Conservation (phyloP, 225 moss, liverwort and hornwort species). For the Takakia lepidozioides region DNA sequence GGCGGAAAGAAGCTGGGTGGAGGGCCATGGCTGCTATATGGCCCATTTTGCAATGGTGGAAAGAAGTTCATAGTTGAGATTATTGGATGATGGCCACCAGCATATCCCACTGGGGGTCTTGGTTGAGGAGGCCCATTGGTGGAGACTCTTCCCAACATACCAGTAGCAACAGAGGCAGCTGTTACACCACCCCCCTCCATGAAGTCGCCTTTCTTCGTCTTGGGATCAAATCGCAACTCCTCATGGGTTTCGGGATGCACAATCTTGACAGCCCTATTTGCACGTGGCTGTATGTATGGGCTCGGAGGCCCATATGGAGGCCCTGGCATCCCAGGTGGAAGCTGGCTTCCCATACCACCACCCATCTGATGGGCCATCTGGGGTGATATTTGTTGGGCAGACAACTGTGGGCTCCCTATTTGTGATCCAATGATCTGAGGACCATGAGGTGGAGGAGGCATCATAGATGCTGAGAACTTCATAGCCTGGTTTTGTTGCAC, state of each 20-base stretch:
- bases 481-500: conserved; percentile 60
- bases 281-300: conserved; percentile 42
- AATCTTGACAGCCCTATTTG: conserved; percentile 76
- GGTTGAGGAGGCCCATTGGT: conserved; percentile 67
- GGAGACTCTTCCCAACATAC: conserved; percentile 42
- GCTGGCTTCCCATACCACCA: conserved; percentile 62
- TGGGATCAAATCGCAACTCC: conserved; percentile 68
- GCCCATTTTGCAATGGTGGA: too few species aligned
- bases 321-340: conserved; percentile 65
- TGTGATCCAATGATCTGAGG: conserved; percentile 65
- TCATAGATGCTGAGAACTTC: conserved; percentile 74
- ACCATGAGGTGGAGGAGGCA: conserved; percentile 58
- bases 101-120: conserved; percentile 52
- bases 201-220: conserved; percentile 63
- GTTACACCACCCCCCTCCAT: conserved; percentile 35
- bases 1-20: conserved; percentile 39
- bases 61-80: too few species aligned
- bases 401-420: conserved; percentile 70
- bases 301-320: conserved; percentile 50
- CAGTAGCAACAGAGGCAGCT: conserved; percentile 41
- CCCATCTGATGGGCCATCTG: conserved; percentile 74
- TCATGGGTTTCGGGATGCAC: conserved; percentile 80
- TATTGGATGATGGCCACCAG: conserved; percentile 25
- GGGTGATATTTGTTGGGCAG: conserved; percentile 62
- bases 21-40: not conserved